These are phyloP conservation scores for Aspergillus bombycis DNA, from an alignment of 2,329 filamentous ascomycete species.

Conservation along the genomic window DNA sequence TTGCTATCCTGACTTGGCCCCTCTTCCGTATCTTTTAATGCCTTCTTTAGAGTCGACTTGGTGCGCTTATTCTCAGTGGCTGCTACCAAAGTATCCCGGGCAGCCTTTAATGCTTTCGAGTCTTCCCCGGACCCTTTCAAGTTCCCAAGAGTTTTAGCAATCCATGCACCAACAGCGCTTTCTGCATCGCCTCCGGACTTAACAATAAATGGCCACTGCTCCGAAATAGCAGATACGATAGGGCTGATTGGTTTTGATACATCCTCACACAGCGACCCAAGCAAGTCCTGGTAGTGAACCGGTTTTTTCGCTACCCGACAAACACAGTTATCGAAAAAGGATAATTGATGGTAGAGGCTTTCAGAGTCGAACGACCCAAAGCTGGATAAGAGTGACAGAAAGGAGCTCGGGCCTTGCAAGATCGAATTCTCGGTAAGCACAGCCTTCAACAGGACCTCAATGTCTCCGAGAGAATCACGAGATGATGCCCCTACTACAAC, in stretches of 20 bases:
- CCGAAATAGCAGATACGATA: conserved; percentile 68
- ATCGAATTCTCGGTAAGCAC: conserved; percentile 43
- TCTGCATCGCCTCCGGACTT: conserved; percentile 53
- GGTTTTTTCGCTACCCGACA: conserved; percentile 74
- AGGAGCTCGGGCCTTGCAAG: conserved; percentile 37
- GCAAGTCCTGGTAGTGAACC: conserved; percentile 73
- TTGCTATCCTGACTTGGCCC: conserved; percentile 18
- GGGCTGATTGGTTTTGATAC: conserved; percentile 58
- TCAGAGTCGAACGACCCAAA: conserved; percentile 38
- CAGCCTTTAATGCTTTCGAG: conserved; percentile 47
- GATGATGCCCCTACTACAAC: conserved; percentile 37
- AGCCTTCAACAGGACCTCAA: conserved; percentile 37
- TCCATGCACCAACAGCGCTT: conserved; percentile 58
- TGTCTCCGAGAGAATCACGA: conserved; percentile 35
- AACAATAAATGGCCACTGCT: conserved; percentile 75
- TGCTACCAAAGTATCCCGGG: conserved; percentile 50
- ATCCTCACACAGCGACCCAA: conserved; percentile 43
- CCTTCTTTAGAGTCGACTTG: conserved; percentile 43
- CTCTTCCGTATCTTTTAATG: conserved; percentile 23
- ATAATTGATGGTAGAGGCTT: conserved; percentile 50
- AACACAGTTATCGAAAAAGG: conserved; percentile 84
- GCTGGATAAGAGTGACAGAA: conserved; percentile 43
- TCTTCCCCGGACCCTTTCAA: conserved; percentile 59
- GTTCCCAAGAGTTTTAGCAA: conserved; percentile 61
- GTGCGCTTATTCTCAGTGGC: conserved; percentile 44